A percentile compares a stretch with the other conserved stretches of the same genome.
Evolutionary conservation across 1,284 basidiomycete genomes (phyloP).

Genomic region (Ceratobasidium papillatum): DNA sequence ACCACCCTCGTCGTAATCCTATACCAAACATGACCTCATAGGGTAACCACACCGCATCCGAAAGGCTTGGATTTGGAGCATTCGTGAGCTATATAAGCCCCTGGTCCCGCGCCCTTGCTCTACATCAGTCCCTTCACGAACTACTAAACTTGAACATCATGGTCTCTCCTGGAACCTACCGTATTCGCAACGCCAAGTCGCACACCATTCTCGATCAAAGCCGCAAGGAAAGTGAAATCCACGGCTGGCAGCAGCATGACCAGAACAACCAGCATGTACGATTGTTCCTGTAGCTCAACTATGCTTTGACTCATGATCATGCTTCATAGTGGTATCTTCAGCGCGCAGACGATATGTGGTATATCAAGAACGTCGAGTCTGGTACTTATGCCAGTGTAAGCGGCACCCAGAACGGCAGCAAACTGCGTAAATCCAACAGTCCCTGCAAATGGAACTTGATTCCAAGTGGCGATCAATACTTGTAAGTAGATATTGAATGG

Average conservation of each 20-base stretch:
- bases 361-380: conserved; percentile 36
- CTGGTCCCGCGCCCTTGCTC: background rate
- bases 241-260: conserved; percentile 38
- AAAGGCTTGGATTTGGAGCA: conserved; percentile 20
- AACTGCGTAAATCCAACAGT: conserved; percentile 7
- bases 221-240: conserved; percentile 28
- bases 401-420: conserved; percentile 29
- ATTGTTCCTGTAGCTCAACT: background rate
- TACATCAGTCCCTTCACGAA: background rate
- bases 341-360: background rate
- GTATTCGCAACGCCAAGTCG: conserved; percentile 33
- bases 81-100: conserved; percentile 28
- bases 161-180: conserved; percentile 38
- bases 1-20: conserved; percentile 37
- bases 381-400: conserved; percentile 3
- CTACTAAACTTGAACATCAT: conserved; percentile 6
- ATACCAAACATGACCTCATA: conserved; percentile 33
- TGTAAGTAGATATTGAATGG: conserved; percentile 4
- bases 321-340: conserved; percentile 26
- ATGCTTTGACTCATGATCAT: background rate
- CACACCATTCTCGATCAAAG: conserved; percentile 26
- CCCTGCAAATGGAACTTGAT: conserved; percentile 7
- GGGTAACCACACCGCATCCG: conserved; percentile 13
- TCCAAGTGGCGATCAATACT: background rate
- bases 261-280: conserved; percentile 38